These are phyloP conservation scores for Tylopilus sp. DNA, from an alignment of 768 basidiomycete species.

Conservation along the genomic window DNA sequence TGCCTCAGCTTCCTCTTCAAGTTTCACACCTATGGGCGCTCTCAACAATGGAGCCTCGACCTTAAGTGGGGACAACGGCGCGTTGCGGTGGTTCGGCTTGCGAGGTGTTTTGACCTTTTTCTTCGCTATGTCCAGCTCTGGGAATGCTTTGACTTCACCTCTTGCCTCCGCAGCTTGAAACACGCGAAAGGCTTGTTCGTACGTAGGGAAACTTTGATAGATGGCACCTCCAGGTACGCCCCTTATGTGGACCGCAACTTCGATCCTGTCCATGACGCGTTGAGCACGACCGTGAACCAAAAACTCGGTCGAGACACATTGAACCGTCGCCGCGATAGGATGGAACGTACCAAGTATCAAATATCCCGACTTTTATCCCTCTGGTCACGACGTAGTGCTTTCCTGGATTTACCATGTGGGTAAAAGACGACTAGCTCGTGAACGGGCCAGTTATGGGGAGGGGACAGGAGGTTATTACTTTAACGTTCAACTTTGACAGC, in stretches of 20 bases:
- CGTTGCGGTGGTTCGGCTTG: slow-evolving; percentile 4
- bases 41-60: slow-evolving; percentile 15
- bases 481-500: slow-evolving; percentile 19
- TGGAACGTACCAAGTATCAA: slow-evolving; percentile 23
- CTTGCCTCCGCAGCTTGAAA: slow-evolving; percentile 28
- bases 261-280: slow-evolving; percentile 36
- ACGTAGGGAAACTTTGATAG: slow-evolving; percentile 40
- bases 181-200: slow-evolving; percentile 39
- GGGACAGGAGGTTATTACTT: slow-evolving; percentile 23
- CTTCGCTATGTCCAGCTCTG: neutral
- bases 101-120: neutral
- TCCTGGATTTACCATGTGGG: slow-evolving; percentile 15
- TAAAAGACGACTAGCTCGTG: neutral
- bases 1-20: neutral
- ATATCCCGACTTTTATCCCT: slow-evolving; percentile 30
- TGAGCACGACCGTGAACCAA: neutral
- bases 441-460: neutral
- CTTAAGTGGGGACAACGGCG: slow-evolving; percentile 15
- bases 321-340: slow-evolving; percentile 1
- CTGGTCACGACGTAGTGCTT: slow-evolving; percentile 29
- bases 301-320: slow-evolving; percentile 10
- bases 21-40: slow-evolving; percentile 8
- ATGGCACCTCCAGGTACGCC: slow-evolving; percentile 41
- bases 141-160: slow-evolving; percentile 26
- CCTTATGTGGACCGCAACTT: slow-evolving; percentile 41